Conservation (phyloP, 192 early-diverging fungal species). For the Piromyces finnis region DNA sequence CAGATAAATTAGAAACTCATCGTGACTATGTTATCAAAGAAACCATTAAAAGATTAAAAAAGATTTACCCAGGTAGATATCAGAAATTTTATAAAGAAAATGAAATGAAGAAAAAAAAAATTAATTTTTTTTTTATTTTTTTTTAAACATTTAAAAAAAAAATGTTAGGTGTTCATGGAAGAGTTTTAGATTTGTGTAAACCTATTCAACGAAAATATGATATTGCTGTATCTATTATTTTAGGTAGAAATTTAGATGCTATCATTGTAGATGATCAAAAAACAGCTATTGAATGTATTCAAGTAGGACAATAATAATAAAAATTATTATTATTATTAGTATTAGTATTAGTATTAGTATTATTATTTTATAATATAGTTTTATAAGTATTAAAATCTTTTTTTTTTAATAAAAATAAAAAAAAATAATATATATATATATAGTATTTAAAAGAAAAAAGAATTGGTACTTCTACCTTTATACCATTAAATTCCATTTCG, state of each 20-base stretch:
- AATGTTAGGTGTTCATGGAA: slow-evolving; percentile 65
- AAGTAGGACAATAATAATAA: slow-evolving; percentile 12
- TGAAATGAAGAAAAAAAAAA: no score
- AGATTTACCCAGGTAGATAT: slow-evolving; percentile 15
- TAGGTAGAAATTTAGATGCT: slow-evolving; percentile 85
- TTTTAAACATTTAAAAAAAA: no score
- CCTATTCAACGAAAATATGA: slow-evolving; percentile 89
- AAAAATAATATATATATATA: slow-evolving; percentile 3
- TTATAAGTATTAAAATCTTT: no score
- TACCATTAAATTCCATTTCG: slow-evolving; percentile 72
- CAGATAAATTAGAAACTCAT: slow-evolving; percentile 68
- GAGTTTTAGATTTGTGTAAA: slow-evolving; percentile 72
- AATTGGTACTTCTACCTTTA: slow-evolving; percentile 75
- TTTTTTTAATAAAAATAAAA: not conserved
- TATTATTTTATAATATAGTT: no score
- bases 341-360: no score
- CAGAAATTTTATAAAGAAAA: no score
- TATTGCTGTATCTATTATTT: slow-evolving; percentile 59
- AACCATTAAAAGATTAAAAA: slow-evolving; percentile 42
- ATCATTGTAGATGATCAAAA: slow-evolving; percentile 84
- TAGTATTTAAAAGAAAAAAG: slow-evolving; percentile 81
- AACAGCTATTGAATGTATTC: slow-evolving; percentile 90
- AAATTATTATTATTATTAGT: no score
- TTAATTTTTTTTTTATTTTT: no score
- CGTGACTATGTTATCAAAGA: slow-evolving; percentile 24